phyloP scores from a whole-genome alignment of 73 alveolate genomes.

The Paraurostyla sp. region DNA sequence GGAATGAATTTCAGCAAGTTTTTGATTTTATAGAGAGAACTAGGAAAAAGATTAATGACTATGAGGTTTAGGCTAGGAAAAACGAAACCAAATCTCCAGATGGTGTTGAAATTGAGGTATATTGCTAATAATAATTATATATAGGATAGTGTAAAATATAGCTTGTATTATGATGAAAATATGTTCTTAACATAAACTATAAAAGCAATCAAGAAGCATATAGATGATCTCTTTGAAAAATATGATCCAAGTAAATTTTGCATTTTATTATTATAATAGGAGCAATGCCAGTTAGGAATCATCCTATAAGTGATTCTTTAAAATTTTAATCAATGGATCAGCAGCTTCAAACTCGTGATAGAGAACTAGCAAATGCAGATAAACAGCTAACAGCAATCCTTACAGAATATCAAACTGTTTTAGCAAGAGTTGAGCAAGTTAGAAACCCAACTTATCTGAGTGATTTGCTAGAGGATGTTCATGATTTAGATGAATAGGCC shows the following conservation, averaged over 20 bases:
- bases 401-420: conserved; percentile 4
- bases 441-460: conserved; percentile 29
- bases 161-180: background rate
- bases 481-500: background rate
- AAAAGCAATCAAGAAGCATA: background rate
- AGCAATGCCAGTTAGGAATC: background rate
- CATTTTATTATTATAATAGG: background rate
- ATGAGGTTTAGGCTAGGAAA: background rate
- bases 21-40: conserved; percentile 38
- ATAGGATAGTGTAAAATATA: conserved; percentile 11
- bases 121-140: background rate
- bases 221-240: conserved; percentile 4
- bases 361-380: conserved; percentile 28
- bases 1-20: background rate
- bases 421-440: conserved; percentile 4
- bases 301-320: conserved; percentile 11
- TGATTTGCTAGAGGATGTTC: background rate
- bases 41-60: background rate
- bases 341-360: background rate
- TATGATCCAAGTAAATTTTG: conserved; percentile 27
- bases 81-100: background rate
- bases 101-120: background rate
- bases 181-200: background rate
- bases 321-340: background rate
- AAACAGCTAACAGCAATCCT: background rate